Conservation (phyloP, 2,329 filamentous ascomycete genomes). For the Arthrobotrys sphaeroides region DNA sequence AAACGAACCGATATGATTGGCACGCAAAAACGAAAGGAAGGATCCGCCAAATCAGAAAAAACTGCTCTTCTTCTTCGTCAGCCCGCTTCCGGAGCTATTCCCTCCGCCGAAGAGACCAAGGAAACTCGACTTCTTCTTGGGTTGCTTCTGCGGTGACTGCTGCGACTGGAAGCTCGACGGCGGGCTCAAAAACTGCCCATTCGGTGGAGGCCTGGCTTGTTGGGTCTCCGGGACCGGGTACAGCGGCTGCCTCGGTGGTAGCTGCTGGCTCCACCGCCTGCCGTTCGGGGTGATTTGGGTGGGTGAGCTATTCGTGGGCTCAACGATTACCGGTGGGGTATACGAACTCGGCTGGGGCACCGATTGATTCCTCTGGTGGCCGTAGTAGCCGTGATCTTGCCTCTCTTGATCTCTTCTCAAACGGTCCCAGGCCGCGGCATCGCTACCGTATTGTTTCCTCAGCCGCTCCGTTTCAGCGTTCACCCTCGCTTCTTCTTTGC, state of each 20-base stretch:
- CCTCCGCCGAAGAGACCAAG: slow-evolving; percentile 39
- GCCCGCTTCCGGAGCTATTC: background rate
- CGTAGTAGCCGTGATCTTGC: slow-evolving; percentile 15
- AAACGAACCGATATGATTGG: background rate
- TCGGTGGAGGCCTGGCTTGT: slow-evolving; percentile 38
- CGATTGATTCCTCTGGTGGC: slow-evolving; percentile 42
- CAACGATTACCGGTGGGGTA: slow-evolving; percentile 34
- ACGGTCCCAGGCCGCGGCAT: slow-evolving; percentile 35
- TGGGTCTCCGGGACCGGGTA: slow-evolving; percentile 40
- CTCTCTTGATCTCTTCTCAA: slow-evolving; percentile 22
- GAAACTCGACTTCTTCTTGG: slow-evolving; percentile 37
- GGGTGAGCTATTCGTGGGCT: slow-evolving; percentile 1
- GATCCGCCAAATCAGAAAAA: slow-evolving; percentile 23
- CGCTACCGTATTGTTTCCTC: slow-evolving; percentile 53
- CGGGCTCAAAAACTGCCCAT: slow-evolving; percentile 20
- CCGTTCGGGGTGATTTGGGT: background rate
- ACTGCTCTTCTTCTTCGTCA: slow-evolving; percentile 50
- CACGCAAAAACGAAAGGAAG: background rate
- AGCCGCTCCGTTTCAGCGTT: slow-evolving; percentile 83
- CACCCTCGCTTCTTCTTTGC: slow-evolving; percentile 68
- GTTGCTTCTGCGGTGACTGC: slow-evolving; percentile 25
- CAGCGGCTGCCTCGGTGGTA: slow-evolving; percentile 40
- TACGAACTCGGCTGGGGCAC: slow-evolving; percentile 24
- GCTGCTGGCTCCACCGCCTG: slow-evolving; percentile 38
- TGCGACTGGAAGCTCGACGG: slow-evolving; percentile 9